A percentile compares a stretch with the other conserved stretches of the same genome.
phyloP scores from a whole-genome alignment of 2,329 filamentous ascomycete genomes.

The Paecilomyces variotii region DNA sequence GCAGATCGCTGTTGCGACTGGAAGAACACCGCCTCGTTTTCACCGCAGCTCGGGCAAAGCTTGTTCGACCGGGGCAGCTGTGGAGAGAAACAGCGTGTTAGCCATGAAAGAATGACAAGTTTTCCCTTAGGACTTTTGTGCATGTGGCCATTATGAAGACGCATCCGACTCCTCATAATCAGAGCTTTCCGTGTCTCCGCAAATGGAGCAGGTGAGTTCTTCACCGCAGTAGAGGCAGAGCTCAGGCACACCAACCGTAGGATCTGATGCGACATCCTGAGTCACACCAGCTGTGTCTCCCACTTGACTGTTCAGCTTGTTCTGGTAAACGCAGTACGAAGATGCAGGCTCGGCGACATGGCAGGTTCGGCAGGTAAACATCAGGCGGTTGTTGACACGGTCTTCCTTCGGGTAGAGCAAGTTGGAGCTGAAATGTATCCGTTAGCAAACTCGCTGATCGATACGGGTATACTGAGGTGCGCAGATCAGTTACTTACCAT shows the following conservation, averaged over 20 bases:
- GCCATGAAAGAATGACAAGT: conserved; percentile 14
- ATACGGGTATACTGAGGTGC: background rate
- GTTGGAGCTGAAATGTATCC: conserved; percentile 60
- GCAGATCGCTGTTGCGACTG: conserved; percentile 96
- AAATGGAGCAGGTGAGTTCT: conserved; percentile 47
- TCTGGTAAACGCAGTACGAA: conserved; percentile 90
- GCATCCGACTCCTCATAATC: conserved; percentile 1
- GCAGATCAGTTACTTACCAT: conserved; percentile 50
- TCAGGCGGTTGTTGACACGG: conserved; percentile 68
- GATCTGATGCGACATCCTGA: conserved; percentile 93
- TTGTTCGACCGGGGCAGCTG: conserved; percentile 88
- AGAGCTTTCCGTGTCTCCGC: conserved; percentile 14
- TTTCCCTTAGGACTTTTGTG: conserved; percentile 6
- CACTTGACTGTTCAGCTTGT: conserved; percentile 81
- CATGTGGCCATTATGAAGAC: conserved; percentile 5
- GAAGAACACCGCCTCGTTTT: conserved; percentile 93
- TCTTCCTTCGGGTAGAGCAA: conserved; percentile 98
- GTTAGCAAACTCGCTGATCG: conserved; percentile 8
- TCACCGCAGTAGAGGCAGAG: conserved; percentile 54
- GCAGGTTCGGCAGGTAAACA: conserved; percentile 95
- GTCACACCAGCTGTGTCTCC: conserved; percentile 96
- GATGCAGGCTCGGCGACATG: conserved; percentile 80
- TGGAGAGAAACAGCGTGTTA: conserved; percentile 18
- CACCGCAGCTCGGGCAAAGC: conserved; percentile 74
- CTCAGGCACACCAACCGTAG: conserved; percentile 75